Percentiles rank a stretch among this genome's conserved stretches.
Evolutionary conservation across 441 rosid species (phyloP).

Genomic region (Erysimum cheiri): DNA sequence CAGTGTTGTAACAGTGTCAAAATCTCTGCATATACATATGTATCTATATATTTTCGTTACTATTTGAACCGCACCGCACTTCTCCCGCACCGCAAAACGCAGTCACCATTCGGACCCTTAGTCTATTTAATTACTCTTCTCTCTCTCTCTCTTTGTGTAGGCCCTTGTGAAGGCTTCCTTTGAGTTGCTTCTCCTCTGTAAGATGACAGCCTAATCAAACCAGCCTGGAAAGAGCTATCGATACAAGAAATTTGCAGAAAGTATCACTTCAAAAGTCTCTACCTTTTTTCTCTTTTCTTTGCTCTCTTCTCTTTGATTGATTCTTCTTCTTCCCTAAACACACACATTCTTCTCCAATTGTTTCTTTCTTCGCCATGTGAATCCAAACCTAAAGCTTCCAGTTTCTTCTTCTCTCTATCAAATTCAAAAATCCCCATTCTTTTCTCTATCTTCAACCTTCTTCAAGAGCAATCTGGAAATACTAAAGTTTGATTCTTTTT

Average conservation of each 20-base stretch:
- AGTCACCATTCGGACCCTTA: no score
- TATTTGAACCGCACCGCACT: no score
- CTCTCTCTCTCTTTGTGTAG: conserved; percentile 35
- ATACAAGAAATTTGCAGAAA: conserved; percentile 26
- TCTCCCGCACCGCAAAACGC: no score
- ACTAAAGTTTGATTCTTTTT: conserved; percentile 10
- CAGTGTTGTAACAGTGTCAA: no score
- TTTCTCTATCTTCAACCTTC: background rate
- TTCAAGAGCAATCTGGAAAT: conserved; percentile 10
- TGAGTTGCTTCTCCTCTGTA: conserved; percentile 46
- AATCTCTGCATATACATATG: no score
- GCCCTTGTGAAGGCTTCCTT: conserved; percentile 39
- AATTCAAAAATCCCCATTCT: conserved; percentile 1
- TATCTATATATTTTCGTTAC: no score
- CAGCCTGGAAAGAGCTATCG: conserved; percentile 48
- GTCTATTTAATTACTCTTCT: conserved; percentile 1
- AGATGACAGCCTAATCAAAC: conserved; percentile 47
- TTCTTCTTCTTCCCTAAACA: conserved; percentile 24
- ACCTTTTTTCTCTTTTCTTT: conserved; percentile 27
- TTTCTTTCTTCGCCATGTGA: conserved; percentile 32
- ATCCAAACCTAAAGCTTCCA: conserved; percentile 33
- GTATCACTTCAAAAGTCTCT: conserved; percentile 38
- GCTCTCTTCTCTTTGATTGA: conserved; percentile 29
- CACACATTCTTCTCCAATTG: conserved; percentile 33
- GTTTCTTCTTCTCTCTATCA: background rate